Evolutionary conservation across 495 filamentous ascomycete genomes (phyloP), one percentile per base, ranked within the genome.

Genomic region (Parachaetomium inaequale): DNA sequence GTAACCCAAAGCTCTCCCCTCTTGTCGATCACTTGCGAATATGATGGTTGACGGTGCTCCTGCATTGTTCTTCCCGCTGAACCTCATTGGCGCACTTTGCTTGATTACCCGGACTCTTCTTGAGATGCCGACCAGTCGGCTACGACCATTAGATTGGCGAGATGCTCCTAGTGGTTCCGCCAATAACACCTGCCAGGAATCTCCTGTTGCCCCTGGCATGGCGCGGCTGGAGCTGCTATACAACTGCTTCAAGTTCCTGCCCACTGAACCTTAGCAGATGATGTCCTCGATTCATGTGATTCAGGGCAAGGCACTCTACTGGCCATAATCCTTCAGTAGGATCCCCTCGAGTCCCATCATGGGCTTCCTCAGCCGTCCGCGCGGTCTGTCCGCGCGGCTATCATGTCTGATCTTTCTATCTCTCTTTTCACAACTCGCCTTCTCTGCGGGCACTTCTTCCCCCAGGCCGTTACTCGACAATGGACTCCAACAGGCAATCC

Each of bases 401-500:
- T 23, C n/a, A 5, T 46, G 1, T 6, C 42, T 46, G 3, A 0
- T 23, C 1, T 23, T 46, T 6, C 42, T 46, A 3, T 19, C n/a
- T 1, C 19, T 23, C n/a, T 17, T 23, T 7, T 49, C 6, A 21
- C 45, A 49, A 26, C 2, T 10, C 11, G 23, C 21, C 21, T 4
- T 26, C 23, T 25, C 23, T 25, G 26, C 25, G 1, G 28, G 17
- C 26, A 21, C 57, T 29, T 45, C 61, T 0, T 7, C 51, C 4
- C 45, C 23, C 7, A 83, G 81, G 82, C 81, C 79, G 0, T 47
- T 82, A 2, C 79, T 79, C 52, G 74, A 81, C 60, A 76, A 85
- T 66, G 76, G 79, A 14, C 63, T 82, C 21, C 85, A 77, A 62
- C 69, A 78, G 6, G 72, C 76, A 36, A 36, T 53, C 29, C 28